Conservation (phyloP, 2,329 filamentous ascomycete species). For the Hymenoscyphus fraxineus region DNA sequence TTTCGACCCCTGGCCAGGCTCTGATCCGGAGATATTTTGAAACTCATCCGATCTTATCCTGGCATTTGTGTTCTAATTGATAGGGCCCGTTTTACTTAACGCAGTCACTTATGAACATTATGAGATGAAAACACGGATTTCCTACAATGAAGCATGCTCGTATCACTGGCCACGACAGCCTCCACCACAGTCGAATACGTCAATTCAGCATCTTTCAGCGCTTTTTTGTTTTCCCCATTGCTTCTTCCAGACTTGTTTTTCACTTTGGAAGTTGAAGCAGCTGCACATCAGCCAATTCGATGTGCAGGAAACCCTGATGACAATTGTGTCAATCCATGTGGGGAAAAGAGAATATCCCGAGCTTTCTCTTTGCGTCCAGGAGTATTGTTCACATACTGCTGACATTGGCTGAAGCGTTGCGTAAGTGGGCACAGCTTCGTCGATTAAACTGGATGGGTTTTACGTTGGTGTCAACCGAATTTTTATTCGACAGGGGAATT, state of each 20-base stretch:
- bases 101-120: not conserved
- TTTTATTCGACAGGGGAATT: slow-evolving; percentile 17
- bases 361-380: not conserved
- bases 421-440: slow-evolving; percentile 19
- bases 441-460: slow-evolving; percentile 30
- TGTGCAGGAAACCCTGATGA: not conserved
- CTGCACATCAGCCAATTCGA: not conserved
- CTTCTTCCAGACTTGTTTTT: slow-evolving; percentile 5
- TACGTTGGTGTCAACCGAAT: slow-evolving; percentile 22
- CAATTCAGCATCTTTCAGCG: slow-evolving; percentile 12
- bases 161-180: slow-evolving; percentile 12
- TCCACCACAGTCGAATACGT: slow-evolving; percentile 10
- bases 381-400: slow-evolving; percentile 2
- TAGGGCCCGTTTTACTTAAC: not conserved
- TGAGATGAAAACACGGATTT: not conserved
- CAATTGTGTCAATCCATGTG: not conserved
- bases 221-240: not conserved
- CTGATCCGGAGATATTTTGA: slow-evolving; percentile 1
- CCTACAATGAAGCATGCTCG: not conserved
- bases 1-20: not conserved
- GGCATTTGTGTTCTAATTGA: not conserved
- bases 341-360: slow-evolving; percentile 7
- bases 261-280: not conserved
- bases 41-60: slow-evolving; percentile 3
- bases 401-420: slow-evolving; percentile 17